Evolutionary conservation across 1,139 yeast species (phyloP), one percentile per base, ranked within the genome.

Genomic region (Candida sp.): DNA sequence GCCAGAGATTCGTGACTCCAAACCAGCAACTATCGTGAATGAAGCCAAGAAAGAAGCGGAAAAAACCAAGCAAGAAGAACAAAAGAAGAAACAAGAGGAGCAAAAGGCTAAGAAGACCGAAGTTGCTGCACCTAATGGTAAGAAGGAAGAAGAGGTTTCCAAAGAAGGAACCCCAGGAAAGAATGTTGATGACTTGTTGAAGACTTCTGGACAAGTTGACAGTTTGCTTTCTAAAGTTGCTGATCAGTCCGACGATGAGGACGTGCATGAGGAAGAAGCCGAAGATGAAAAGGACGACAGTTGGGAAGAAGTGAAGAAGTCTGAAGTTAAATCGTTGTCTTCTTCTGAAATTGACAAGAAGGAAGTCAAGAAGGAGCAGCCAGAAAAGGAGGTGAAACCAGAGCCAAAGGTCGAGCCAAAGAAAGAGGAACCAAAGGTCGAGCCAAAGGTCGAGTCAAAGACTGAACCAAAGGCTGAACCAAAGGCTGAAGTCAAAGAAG

Each of bases 211-310:
- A 42, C 69, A 70, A 57, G 80, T 73, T 55, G 72, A 68, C 55
- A 58, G 58, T 52, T 65, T 80, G 52, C 69, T 77, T 42, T 63
- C 61, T 48, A 75, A 75, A 58, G 81, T 75, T 2, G 71, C 66
- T 47, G 75, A 73, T 47, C 68, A 68, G 51, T 70, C 78, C 23
- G 80, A 76, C 50, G 72, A 73, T 44, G 82, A 80, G 53, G 77
- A 73, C 46, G 61, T 64, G 11, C 62, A 66, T 28, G 65, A 60
- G 4, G 49, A 55, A 4, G 23, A 35, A 4, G 42, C 11, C 23
- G 56, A 59, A 35, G 63, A 63, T 28, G 67, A 64, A 37, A 66
- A 68, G 44, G 74, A 72, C 47, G 81, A 75, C 44, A 78, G 73
- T 38, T 75, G 80, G 73, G 78, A 75, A 62, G 73, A 75, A 50